Evolutionary conservation across 2,329 filamentous ascomycete genomes (phyloP), one percentile per base, ranked within the genome.

Genomic region (Dryadomyces quercivorus): DNA sequence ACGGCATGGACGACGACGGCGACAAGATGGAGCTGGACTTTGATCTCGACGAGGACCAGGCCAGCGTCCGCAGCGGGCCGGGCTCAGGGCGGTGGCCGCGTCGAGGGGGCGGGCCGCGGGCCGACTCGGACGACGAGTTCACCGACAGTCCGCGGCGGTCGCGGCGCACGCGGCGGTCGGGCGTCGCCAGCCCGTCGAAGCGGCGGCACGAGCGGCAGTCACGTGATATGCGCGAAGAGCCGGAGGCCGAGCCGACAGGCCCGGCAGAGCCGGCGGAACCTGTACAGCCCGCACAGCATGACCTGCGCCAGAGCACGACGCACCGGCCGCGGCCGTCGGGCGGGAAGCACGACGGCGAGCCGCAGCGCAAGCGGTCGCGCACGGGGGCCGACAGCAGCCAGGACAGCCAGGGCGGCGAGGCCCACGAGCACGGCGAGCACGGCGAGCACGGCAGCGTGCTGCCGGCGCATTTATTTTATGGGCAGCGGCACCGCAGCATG

Each of bases 381-480:
- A 31, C 26, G 8, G 43, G 20, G 22, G 40, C 10, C 10, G 1
- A 55, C 48, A 34, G 53, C 36, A 51, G n/a, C 51, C 52, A 43
- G 40, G 34, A 22, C 43, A 47, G 26, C 34, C 20, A 46, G 8
- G 31, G 21, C 16, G 22, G 31, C 16, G n/a, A n/a, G n/a, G n/a
- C n/a, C n/a, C n/a, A n/a, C 45, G 31, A 22, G 13, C 20, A 2
- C 16, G 45, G 36, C 22, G 52, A 50, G 2, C 50, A 55, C 21
- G 51, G 56, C 34, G 52, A 58, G 50, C 52, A 50, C 46, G 47
- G 48, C 50, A 50, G 45, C 15, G 44, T 50, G 7, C 6, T 54
- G 7, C 54, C 58, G 15, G 34, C 50, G 2, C 22, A 47, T 20
- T 54, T 56, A 18, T 55, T 54, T 16, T 53, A 54, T 20, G 56